Base-by-base conservation (phyloP, 192 early-diverging fungal genomes). In the Gigaspora rosea region DNA sequence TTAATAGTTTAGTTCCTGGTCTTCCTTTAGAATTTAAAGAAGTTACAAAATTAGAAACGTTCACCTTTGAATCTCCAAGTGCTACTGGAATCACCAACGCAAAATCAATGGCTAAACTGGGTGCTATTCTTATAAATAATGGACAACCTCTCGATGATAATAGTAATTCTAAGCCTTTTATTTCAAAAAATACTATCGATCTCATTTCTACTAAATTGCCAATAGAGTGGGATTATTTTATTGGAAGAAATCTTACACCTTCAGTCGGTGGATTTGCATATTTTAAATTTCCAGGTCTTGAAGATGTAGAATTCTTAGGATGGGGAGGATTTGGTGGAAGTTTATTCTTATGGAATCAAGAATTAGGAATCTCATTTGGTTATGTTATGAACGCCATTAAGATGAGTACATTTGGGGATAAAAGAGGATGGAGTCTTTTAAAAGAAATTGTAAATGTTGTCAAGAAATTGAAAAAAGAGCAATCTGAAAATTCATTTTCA, bases 311-410 rank as follows among this genome's bases (percentile, higher is more conserved):
- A 18, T 80, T 85, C 50, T 77, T 85, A 57, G 90, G 91, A 13
- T 92, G 91, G 91, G 85, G 84, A 2, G 92, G 92, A 2, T 84
- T 83, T 8, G 91, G 92, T 8, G 92, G 92, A 1, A 84, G 82
- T 32, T 75, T 91, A 63, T 80, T 88, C n/a, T 68, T 81, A 16
- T 92, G 86, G 83, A 90, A 91, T 71, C 80, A 73, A 4, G 84
- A 90, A 36, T 79, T 86, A 20, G 80, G 83, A 35, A 82, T 92
- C 52, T 83, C 85, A 0, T 90, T 92, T 47, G 78, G 84, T 0
- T 93, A 90, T 75, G 82, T 84, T 16, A 86, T 85, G 78, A 92
- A 91, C 62, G 82, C 83, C 3, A 80, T 86, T 66, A 82, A 82
- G 15, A 79, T 48, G 12, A 2, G 41, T 41, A 50, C 80, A 35